Evolutionary conservation across 306 rosid species (phyloP), one percentile per base, ranked within the genome.

Genomic region (Rubus idaeus): DNA sequence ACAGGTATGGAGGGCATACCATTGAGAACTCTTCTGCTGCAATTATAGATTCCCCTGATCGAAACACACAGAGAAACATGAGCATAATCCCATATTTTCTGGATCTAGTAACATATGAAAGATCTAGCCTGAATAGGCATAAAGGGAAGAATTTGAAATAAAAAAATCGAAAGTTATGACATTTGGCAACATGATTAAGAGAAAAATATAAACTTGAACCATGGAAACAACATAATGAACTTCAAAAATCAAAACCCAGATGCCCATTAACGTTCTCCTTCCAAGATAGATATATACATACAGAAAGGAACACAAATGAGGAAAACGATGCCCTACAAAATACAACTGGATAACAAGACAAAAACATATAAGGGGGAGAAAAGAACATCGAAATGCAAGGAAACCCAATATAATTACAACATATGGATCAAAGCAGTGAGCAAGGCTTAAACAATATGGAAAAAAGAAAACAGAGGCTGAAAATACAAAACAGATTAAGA

Each of bases 41-140:
- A 84, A 81, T 78, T 86, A 84, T 76, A 77, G 81, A 81, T 81
- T 79, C 56, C 85, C 93, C 96, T 92, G 97, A 69, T 69, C 86
- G 85, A 84, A 71, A 80, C 57, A 53, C 56, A 88, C 12, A 18
- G 70, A 68, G 70, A 80, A 23, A 60, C 21, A 77, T 91, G 63
- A 88, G 82, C 81, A 75, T 42, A 83, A 50, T 57, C 51, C 53
- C 76, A 78, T 72, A 68, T 56, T 62, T 75, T 80, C 76, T 37
- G 84, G 94, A 89, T 88, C 87, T 81, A 76, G 39, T 62, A 80
- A 87, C 20, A 45, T 13, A 78, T 41, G 46, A 62, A 75, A 63
- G 66, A 55, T 75, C 46, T 60, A 61, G 68, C 55, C 30, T 63
- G 56, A 75, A 44, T 8, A 80, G 75, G 71, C 69, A 60, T 39